A percentile compares a stretch with the other conserved stretches of the same genome.
These are phyloP conservation scores for Saccharomyces uvarum DNA, from an alignment of 1,139 yeast genomes.

Conservation along the genomic window DNA sequence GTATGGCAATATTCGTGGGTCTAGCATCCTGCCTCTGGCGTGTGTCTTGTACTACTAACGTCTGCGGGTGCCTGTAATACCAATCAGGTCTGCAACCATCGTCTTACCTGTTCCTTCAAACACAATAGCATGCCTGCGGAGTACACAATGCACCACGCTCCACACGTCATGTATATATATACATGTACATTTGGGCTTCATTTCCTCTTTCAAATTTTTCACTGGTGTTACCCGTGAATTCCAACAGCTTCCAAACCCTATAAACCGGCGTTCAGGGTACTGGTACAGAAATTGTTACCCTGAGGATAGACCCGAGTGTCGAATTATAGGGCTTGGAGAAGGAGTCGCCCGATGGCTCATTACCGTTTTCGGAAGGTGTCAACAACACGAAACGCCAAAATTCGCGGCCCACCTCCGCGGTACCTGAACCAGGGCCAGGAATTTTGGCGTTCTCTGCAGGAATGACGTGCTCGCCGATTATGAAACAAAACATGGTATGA, in stretches of 20 bases:
- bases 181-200: neutral
- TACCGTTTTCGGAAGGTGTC: neutral
- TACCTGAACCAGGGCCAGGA: neutral
- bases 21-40: conserved; percentile 13
- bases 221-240: neutral
- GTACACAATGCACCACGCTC: neutral
- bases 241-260: neutral
- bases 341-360: neutral
- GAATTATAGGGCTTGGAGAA: neutral
- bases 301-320: neutral
- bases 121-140: neutral
- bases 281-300: neutral
- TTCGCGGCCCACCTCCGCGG: neutral
- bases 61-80: neutral
- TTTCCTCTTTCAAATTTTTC: neutral
- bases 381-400: conserved; percentile 1
- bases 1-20: conserved; percentile 31
- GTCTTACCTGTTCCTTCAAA: neutral
- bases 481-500: neutral
- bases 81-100: neutral
- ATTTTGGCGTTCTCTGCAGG: conserved; percentile 1
- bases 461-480: neutral
- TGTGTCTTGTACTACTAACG: neutral
- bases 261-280: neutral
- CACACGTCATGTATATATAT: neutral